Evolutionary conservation across 306 rosid species (phyloP), one percentile per base, ranked within the genome.

Genomic region (Lathyrus aphaca): DNA sequence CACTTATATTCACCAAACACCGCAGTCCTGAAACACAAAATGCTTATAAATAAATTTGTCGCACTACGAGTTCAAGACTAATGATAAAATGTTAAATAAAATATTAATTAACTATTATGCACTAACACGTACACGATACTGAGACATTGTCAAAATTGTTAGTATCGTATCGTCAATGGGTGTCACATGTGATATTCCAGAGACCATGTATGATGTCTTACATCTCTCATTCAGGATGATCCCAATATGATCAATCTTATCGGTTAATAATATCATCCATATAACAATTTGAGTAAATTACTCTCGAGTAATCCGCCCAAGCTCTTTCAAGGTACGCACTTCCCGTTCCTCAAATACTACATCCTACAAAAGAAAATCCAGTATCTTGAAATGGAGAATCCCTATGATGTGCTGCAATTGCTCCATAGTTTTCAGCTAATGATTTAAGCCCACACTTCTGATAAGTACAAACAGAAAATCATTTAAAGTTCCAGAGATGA

Each of bases 331-430:
- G 83, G 72, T 49, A 78, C 53, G 87, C 77, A 19, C 54, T 69
- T 3, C 97, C 97, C 1, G 80, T 78, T 74, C 99, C 99, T 27
- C 49, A 65, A 64, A 94, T 84, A 37, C 32, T 64, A 68, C 99
- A 88, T 13, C 80, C 78, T 1, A 91, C 87, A 42, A 94, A 94
- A 5, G 96, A 94, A 79, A 94, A 93, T 1, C 97, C 93, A 1
- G 96, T 56, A 51, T 84, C 82, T 37, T 90, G 87, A 6, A 74
- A 7, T 0, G 80, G 73, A 15, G 74, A 77, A n/a, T 76, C 76
- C 50, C 96, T 82, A 63, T 85, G 91, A 71, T 93, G 96, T 14
- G 98, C 97, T 60, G 96, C 90, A 42, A 94, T 91, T 37, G 98
- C 97, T 79, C 98, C 98, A 49, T 25, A 85, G 27, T 14, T 80